Evolutionary conservation across 768 basidiomycete genomes (phyloP), one percentile per base, ranked within the genome.

Genomic region (Naematelia encephala): DNA sequence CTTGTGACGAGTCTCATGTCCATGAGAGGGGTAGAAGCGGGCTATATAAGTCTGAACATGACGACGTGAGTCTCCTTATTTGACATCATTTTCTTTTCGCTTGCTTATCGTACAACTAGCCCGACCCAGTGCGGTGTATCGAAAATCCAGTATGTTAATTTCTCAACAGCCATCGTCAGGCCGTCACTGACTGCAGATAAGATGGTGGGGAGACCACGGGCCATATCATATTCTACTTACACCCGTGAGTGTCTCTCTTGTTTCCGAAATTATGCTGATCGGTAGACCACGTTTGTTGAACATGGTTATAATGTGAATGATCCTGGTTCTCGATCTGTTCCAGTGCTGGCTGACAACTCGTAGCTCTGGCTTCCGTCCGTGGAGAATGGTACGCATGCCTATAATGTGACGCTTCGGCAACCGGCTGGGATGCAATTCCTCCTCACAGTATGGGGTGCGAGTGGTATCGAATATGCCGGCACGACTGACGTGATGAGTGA

Each of bases 141-240:
- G 4, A 63, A 51, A 3, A 57, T 69, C 12, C 42, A 30, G 67
- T 68, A 39, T 48, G 66, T 26, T 16, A 26, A 19, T 44, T 19
- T 10, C 10, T 25, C 16, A 51, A 0, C n/a, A n/a, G 4, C 22
- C 21, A 39, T 14, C 11, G 22, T 16, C 42, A 11, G 42, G 51
- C 53, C 19, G 12, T 21, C 26, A 21, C 53, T 39, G 49, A 62
- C 28, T 39, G 34, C 10, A 26, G 3, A 8, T 51, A n/a, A 68
- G 71, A 23, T 73, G 69, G 69, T 57, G 56, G 25, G 72, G 72
- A 12, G 72, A 73, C 60, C 56, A 61, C 39, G 72, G 72, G 30
- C 72, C 72, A 25, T 73, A 67, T 56, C 72, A 73, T 60, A 54
- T 73, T 4, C 56, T 73, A 2, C 60, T 73, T 10, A 73, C 72